Percentiles rank a stretch among this genome's conserved stretches.
Conservation (phyloP, 257 asterid genomes). For the Capsicum pubescens region DNA sequence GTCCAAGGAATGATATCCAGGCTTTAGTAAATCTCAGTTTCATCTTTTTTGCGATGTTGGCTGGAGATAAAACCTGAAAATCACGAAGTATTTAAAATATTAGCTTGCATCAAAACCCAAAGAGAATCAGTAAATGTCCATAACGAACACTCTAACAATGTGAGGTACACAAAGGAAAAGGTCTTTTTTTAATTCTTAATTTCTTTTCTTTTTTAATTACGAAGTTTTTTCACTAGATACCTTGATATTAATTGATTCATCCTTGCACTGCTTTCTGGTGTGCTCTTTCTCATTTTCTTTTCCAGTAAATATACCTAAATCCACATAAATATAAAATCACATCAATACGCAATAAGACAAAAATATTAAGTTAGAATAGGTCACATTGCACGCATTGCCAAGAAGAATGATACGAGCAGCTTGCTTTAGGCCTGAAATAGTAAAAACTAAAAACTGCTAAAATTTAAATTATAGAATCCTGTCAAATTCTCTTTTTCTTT, state of each 20-base stretch:
- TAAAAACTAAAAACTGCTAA: neutral
- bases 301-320: slow-evolving; percentile 58
- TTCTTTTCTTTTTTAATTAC: neutral
- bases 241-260: slow-evolving; percentile 3
- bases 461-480: neutral
- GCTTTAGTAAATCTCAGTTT: slow-evolving; percentile 84
- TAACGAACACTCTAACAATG: neutral
- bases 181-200: neutral
- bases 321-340: slow-evolving; percentile 24
- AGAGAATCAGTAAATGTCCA: slow-evolving; percentile 23
- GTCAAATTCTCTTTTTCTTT: neutral
- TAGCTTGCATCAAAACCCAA: neutral
- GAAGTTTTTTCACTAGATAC: slow-evolving; percentile 7
- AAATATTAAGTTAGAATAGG: neutral
- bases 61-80: slow-evolving; percentile 63
- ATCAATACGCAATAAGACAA: slow-evolving; percentile 20
- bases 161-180: neutral
- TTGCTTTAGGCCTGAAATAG: neutral
- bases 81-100: slow-evolving; percentile 26
- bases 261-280: slow-evolving; percentile 12
- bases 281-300: slow-evolving; percentile 46
- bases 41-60: slow-evolving; percentile 66
- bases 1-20: slow-evolving; percentile 86
- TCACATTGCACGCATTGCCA: neutral
- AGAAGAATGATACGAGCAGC: neutral